phyloP scores from a whole-genome alignment of 2,329 filamentous ascomycete species.

The Fusarium euwallaceae region DNA sequence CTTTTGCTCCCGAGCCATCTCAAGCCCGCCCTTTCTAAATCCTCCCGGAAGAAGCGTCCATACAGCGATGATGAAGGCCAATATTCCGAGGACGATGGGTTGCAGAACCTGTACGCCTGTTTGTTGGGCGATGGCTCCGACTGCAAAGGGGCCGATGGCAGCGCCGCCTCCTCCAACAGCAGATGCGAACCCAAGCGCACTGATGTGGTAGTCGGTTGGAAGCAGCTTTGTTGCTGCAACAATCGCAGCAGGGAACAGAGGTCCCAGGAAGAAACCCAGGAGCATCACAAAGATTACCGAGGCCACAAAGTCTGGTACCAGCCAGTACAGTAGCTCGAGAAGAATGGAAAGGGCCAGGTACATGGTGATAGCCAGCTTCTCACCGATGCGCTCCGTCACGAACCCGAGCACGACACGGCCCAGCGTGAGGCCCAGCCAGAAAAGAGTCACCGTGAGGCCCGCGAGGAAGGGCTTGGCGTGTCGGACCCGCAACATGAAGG shows the following conservation, averaged over 20 bases:
- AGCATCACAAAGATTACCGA: constrained; percentile 79
- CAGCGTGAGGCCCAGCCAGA: constrained; percentile 86
- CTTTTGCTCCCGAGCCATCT: constrained; percentile 54
- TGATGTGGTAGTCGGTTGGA: constrained; percentile 79
- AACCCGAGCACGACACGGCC: constrained; percentile 82
- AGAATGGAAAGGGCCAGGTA: constrained; percentile 76
- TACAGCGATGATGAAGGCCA: constrained; percentile 59
- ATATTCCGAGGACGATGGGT: constrained; percentile 65
- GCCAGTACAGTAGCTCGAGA: constrained; percentile 83
- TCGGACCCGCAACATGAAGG: constrained; percentile 87
- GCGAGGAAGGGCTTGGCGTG: constrained; percentile 77
- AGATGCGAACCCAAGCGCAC: constrained; percentile 83
- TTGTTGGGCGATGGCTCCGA: constrained; percentile 74
- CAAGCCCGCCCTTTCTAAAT: constrained; percentile 55
- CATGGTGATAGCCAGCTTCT: constrained; percentile 72
- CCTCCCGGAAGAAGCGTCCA: constrained; percentile 62
- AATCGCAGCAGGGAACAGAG: constrained; percentile 81
- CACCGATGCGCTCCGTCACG: constrained; percentile 79
- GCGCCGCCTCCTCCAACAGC: constrained; percentile 83
- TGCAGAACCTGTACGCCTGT: constrained; percentile 70
- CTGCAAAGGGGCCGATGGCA: constrained; percentile 74
- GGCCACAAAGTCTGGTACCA: constrained; percentile 81
- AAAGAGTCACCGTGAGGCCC: constrained; percentile 82
- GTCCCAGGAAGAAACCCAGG: constrained; percentile 84
- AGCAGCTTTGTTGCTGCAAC: constrained; percentile 81